Evolutionary conservation across 1,284 basidiomycete species (phyloP).

Genomic region (Laetiporus sulphureus): DNA sequence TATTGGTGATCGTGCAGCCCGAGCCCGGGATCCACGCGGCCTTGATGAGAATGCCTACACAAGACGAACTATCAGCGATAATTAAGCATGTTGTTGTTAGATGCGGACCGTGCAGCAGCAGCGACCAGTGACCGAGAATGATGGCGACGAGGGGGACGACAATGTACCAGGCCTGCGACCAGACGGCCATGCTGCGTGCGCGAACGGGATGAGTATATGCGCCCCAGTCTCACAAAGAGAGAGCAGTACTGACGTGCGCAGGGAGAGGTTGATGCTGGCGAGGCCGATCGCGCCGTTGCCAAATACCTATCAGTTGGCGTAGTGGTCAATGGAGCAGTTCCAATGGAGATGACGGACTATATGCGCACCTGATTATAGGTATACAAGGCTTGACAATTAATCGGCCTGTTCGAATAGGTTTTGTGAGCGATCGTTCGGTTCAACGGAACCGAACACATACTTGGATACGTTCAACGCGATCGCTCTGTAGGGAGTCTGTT

Average conservation of each 20-base stretch:
- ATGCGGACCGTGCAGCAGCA: conserved; percentile 55
- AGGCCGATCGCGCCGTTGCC: conserved; percentile 68
- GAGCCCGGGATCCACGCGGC: conserved; percentile 41
- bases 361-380: conserved; percentile 55
- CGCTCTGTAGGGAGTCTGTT: conserved; percentile 29
- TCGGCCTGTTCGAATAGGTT: conserved; percentile 32
- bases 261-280: conserved; percentile 68
- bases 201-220: conserved; percentile 7
- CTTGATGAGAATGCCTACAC: conserved; percentile 50
- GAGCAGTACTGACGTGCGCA: conserved; percentile 50
- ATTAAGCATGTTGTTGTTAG: conserved; percentile 15
- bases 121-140: conserved; percentile 67
- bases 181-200: conserved; percentile 54
- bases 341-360: no score
- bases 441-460: conserved; percentile 25
- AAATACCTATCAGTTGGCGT: conserved; percentile 41
- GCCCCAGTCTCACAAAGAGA: background rate
- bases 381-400: conserved; percentile 65
- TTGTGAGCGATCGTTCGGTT: background rate
- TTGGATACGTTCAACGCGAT: conserved; percentile 51
- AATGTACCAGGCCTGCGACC: conserved; percentile 58
- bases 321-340: no score
- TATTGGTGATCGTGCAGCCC: conserved; percentile 48
- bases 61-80: conserved; percentile 11
- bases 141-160: conserved; percentile 45